A percentile compares a stretch with the other conserved stretches of the same genome.
Evolutionary conservation across 2,329 filamentous ascomycete species (phyloP).

Genomic region (Ascocoryne sarcoides): DNA sequence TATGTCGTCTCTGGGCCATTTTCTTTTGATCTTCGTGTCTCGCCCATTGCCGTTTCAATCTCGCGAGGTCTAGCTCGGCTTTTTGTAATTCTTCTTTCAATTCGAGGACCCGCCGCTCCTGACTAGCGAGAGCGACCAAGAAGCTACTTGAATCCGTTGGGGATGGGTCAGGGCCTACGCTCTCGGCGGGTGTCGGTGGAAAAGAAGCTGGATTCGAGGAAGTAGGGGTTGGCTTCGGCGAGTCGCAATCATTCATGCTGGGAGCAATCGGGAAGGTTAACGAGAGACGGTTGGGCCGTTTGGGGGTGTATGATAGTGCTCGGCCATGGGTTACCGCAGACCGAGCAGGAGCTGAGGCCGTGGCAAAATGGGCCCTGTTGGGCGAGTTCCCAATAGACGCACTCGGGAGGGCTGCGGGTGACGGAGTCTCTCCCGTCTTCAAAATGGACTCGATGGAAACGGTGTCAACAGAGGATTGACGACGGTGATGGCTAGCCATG

Average conservation of each 20-base stretch:
- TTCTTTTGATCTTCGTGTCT: constrained; percentile 69
- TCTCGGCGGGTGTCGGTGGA: constrained; percentile 21
- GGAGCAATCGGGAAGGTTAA: constrained; percentile 27
- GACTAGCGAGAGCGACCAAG: constrained; percentile 81
- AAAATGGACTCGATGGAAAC: constrained; percentile 26
- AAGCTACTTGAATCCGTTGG: constrained; percentile 38
- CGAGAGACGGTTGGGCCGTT: constrained; percentile 26
- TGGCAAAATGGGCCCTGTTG: constrained; percentile 19
- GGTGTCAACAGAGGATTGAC: constrained; percentile 21
- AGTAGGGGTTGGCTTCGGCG: constrained; percentile 22
- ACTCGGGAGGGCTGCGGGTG: constrained; percentile 18
- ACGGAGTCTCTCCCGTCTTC: constrained; percentile 17
- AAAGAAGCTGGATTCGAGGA: constrained; percentile 22
- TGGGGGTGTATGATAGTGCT: constrained; percentile 22
- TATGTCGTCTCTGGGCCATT: constrained; percentile 53
- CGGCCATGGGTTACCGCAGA: constrained; percentile 16
- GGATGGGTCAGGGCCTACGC: constrained; percentile 13
- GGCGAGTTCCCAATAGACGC: constrained; percentile 17
- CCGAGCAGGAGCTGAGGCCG: constrained; percentile 17
- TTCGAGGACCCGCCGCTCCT: constrained; percentile 86
- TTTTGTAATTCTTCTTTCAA: constrained; percentile 79
- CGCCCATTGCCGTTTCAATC: constrained; percentile 78
- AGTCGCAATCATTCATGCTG: constrained; percentile 17
- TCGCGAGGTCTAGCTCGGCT: constrained; percentile 68
- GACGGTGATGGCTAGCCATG: constrained; percentile 23